Percentiles rank a stretch among this genome's conserved stretches.
Evolutionary conservation across 2,329 filamentous ascomycete genomes (phyloP).

Genomic region (Beauveria medogensis): DNA sequence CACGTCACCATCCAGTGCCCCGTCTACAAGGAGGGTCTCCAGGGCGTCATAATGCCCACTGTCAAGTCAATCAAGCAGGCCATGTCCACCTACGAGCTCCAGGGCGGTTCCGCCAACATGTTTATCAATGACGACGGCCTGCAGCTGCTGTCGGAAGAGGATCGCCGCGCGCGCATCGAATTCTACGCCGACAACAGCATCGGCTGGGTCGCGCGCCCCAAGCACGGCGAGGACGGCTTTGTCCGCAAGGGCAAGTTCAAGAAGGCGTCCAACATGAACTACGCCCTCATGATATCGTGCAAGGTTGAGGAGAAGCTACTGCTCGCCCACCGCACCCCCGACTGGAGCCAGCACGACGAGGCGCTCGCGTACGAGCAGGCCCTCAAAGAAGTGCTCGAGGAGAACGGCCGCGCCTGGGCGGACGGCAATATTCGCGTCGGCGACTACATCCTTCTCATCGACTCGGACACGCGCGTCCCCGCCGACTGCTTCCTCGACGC

Average conservation of each 20-base stretch:
- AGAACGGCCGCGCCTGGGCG: slow-evolving; percentile 40
- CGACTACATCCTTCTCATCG: slow-evolving; percentile 59
- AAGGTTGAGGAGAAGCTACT: slow-evolving; percentile 53
- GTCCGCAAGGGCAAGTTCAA: slow-evolving; percentile 58
- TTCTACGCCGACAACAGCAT: slow-evolving; percentile 42
- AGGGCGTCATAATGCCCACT: slow-evolving; percentile 39
- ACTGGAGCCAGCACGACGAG: slow-evolving; percentile 43
- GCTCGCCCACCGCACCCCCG: slow-evolving; percentile 44
- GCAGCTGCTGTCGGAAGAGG: slow-evolving; percentile 40
- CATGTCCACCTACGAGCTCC: slow-evolving; percentile 41
- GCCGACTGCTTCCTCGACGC: slow-evolving; percentile 60
- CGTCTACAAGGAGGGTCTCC: slow-evolving; percentile 34
- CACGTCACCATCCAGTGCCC: slow-evolving; percentile 44
- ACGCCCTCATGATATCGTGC: slow-evolving; percentile 53
- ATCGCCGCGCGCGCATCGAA: slow-evolving; percentile 47
- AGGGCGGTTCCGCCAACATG: slow-evolving; percentile 39
- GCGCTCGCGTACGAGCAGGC: slow-evolving; percentile 53
- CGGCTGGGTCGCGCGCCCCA: slow-evolving; percentile 40
- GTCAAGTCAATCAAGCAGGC: slow-evolving; percentile 43
- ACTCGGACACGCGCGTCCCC: slow-evolving; percentile 63
- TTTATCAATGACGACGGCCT: slow-evolving; percentile 58
- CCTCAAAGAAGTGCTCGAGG: slow-evolving; percentile 43
- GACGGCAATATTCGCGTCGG: slow-evolving; percentile 53
- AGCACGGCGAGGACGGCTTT: slow-evolving; percentile 40
- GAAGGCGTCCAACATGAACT: slow-evolving; percentile 72